Evolutionary conservation across 1,284 basidiomycete species (phyloP).

Genomic region (Exobasidium rhododendri): DNA sequence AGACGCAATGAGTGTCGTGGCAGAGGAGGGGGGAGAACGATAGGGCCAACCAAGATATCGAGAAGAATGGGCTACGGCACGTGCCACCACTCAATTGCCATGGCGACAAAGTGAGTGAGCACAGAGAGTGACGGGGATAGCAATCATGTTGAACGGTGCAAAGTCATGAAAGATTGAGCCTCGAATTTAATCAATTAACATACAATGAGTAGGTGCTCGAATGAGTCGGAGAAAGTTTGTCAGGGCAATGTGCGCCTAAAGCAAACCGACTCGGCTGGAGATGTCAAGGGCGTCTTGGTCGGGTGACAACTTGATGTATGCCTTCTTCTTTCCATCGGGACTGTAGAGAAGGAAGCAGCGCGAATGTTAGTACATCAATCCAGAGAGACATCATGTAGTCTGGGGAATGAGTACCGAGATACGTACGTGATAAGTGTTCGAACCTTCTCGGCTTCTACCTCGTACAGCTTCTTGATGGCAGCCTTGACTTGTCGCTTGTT

Average conservation of each 20-base stretch:
- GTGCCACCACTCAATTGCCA: no score
- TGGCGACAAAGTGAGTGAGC: neutral
- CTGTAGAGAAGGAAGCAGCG: slow-evolving; percentile 60
- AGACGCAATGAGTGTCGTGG: neutral
- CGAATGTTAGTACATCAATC: neutral
- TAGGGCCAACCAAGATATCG: neutral
- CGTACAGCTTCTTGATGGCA: slow-evolving; percentile 98
- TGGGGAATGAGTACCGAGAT: no score
- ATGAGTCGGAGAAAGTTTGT: neutral
- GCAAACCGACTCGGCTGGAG: slow-evolving; percentile 84
- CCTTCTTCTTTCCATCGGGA: slow-evolving; percentile 99
- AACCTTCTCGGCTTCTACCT: slow-evolving; percentile 90
- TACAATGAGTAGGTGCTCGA: neutral
- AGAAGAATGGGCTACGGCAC: neutral
- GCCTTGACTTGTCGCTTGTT: slow-evolving; percentile 99
- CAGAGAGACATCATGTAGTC: no score
- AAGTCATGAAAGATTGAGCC: neutral
- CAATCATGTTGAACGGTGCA: neutral
- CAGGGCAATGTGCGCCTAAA: slow-evolving; percentile 26
- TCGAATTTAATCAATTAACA: neutral
- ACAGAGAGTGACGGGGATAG: neutral
- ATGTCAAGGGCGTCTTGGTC: slow-evolving; percentile 98
- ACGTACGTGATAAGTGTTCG: slow-evolving; percentile 94
- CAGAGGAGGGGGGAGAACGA: neutral
- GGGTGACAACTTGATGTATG: slow-evolving; percentile 87